Conservation (phyloP, 805 yeast genomes). For the Grigorovia transvaalensis region DNA sequence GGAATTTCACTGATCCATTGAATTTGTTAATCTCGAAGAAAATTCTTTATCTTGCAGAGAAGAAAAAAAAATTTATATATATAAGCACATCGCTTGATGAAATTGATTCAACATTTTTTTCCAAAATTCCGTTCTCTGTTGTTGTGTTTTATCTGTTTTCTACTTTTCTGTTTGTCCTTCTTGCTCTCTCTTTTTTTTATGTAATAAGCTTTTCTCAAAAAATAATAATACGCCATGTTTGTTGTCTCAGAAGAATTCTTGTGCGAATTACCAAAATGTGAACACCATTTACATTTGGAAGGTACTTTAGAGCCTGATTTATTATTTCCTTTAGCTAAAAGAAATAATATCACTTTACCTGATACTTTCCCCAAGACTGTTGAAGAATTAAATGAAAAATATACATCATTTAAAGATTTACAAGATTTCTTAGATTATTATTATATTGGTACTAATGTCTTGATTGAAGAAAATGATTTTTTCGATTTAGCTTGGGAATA, state of each 20-base stretch:
- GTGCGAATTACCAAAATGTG: slow-evolving; percentile 72
- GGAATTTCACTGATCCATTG: neutral
- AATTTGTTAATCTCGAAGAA: neutral
- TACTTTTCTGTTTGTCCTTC: neutral
- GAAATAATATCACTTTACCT: slow-evolving; percentile 55
- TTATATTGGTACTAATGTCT: slow-evolving; percentile 73
- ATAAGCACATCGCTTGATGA: neutral
- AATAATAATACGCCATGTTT: neutral
- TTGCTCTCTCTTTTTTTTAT: neutral
- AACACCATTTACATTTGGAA: slow-evolving; percentile 77
- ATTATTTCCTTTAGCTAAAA: slow-evolving; percentile 55
- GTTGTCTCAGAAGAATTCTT: slow-evolving; percentile 36
- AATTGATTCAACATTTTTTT: neutral
- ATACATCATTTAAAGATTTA: slow-evolving; percentile 51
- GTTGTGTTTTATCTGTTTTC: neutral
- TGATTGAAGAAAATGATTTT: slow-evolving; percentile 60
- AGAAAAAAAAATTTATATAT: neutral
- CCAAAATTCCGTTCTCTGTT: neutral
- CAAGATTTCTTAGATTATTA: slow-evolving; percentile 74
- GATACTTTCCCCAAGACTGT: slow-evolving; percentile 48
- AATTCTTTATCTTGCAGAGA: too few species aligned
- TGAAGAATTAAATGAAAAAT: slow-evolving; percentile 48
- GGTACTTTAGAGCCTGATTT: slow-evolving; percentile 75
- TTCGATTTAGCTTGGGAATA: slow-evolving; percentile 69
- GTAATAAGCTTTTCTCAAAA: neutral